These are phyloP conservation scores for Mercurialis annua DNA, from an alignment of 345 rosid genomes.

Conservation along the genomic window DNA sequence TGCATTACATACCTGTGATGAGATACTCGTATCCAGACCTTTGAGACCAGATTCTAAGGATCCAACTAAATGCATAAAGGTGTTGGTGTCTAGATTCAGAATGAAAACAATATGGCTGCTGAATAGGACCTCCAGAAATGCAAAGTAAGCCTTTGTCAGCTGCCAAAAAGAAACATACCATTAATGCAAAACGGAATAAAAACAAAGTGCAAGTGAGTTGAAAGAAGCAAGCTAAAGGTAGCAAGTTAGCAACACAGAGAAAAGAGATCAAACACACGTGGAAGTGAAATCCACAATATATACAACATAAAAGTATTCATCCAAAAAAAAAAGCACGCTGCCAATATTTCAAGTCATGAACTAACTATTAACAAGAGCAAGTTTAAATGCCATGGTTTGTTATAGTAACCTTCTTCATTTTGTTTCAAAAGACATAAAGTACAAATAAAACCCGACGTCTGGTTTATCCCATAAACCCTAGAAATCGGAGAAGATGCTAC, in stretches of 20 bases:
- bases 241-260: background rate
- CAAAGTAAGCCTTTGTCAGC: slow-evolving; percentile 95
- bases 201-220: slow-evolving; percentile 6
- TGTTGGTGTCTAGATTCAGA: slow-evolving; percentile 74
- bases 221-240: background rate
- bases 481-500: too few relatives aligned
- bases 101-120: slow-evolving; percentile 68
- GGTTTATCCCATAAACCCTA: too few relatives aligned
- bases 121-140: slow-evolving; percentile 87
- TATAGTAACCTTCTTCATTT: background rate
- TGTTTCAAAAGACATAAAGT: background rate
- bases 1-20: slow-evolving; percentile 67
- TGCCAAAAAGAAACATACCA: too few relatives aligned
- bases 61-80: slow-evolving; percentile 87
- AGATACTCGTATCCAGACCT: slow-evolving; percentile 86
- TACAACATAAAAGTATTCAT: background rate
- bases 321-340: background rate
- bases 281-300: background rate
- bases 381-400: background rate
- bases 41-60: slow-evolving; percentile 98
- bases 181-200: too few relatives aligned
- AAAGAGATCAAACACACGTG: background rate
- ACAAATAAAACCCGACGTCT: background rate
- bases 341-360: background rate
- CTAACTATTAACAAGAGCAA: background rate